Evolutionary conservation across 306 rosid species (phyloP).

Genomic region (Sicyos edulis): DNA sequence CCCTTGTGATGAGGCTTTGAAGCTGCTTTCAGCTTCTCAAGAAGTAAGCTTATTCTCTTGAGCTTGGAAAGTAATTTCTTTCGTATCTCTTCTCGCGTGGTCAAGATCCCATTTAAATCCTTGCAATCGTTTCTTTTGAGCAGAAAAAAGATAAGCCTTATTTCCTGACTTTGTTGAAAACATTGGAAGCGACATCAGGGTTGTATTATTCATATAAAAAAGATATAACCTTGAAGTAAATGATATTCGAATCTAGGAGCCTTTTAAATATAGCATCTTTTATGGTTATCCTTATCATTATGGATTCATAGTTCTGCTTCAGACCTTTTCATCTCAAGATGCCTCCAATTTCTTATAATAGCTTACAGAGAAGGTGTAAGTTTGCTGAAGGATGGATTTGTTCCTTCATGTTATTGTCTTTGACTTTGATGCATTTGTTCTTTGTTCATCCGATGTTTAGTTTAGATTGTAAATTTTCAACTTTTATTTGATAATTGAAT

Average conservation of each 20-base stretch:
- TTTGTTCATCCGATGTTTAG: slow-evolving; percentile 6
- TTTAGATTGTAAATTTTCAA: background rate
- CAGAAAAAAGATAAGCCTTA: slow-evolving; percentile 84
- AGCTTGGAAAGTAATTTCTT: slow-evolving; percentile 19
- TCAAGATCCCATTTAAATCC: slow-evolving; percentile 12
- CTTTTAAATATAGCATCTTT: background rate
- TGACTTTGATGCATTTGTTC: background rate
- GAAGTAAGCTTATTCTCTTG: slow-evolving; percentile 51
- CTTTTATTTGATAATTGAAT: background rate
- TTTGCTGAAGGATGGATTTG: slow-evolving; percentile 70
- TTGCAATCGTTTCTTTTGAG: slow-evolving; percentile 23
- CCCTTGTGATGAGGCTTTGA: slow-evolving; percentile 71
- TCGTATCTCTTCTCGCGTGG: slow-evolving; percentile 15
- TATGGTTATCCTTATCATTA: background rate
- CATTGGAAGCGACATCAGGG: slow-evolving; percentile 80
- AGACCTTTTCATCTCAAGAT: slow-evolving; percentile 26
- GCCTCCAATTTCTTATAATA: slow-evolving; percentile 31
- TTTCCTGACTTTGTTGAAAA: slow-evolving; percentile 65
- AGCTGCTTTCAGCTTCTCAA: slow-evolving; percentile 62
- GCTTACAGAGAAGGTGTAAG: slow-evolving; percentile 85
- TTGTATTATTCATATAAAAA: slow-evolving; percentile 73
- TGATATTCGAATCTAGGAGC: slow-evolving; percentile 12
- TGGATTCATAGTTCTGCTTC: background rate
- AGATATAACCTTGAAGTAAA: slow-evolving; percentile 80
- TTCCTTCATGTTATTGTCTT: background rate